Evolutionary conservation across 2,329 filamentous ascomycete species (phyloP).

Genomic region (Nemania serpens): DNA sequence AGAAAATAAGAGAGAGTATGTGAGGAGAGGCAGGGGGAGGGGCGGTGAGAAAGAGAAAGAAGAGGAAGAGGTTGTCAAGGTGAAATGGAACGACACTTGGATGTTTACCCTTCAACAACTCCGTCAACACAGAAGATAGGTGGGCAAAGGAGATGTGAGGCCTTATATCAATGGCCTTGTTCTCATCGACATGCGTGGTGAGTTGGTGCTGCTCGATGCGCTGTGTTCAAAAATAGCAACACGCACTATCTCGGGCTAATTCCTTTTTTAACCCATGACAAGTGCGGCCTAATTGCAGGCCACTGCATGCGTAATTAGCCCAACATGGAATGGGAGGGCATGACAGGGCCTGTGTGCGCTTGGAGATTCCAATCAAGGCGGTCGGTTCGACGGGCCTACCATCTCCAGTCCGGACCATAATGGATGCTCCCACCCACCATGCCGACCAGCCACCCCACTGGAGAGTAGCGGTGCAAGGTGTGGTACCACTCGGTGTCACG

Average conservation of each 20-base stretch:
- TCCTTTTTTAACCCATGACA: slow-evolving; percentile 47
- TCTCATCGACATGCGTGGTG: slow-evolving; percentile 45
- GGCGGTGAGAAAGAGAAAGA: slow-evolving; percentile 39
- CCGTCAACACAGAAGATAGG: slow-evolving; percentile 49
- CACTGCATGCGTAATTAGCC: slow-evolving; percentile 42
- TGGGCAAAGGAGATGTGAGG: slow-evolving; percentile 53
- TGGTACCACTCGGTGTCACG: slow-evolving; percentile 42
- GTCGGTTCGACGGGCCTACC: slow-evolving; percentile 37
- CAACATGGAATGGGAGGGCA: slow-evolving; percentile 36
- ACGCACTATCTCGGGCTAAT: slow-evolving; percentile 44
- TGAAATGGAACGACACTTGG: slow-evolving; percentile 57
- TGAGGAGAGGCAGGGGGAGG: slow-evolving; percentile 43
- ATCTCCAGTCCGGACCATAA: slow-evolving; percentile 37
- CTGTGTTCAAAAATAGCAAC: slow-evolving; percentile 50
- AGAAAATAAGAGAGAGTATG: slow-evolving; percentile 41
- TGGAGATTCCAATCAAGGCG: slow-evolving; percentile 52
- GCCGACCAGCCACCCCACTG: slow-evolving; percentile 40
- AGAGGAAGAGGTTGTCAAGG: slow-evolving; percentile 44
- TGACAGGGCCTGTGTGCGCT: slow-evolving; percentile 48
- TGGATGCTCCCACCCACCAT: slow-evolving; percentile 29
- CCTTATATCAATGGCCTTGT: slow-evolving; percentile 62
- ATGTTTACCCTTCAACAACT: slow-evolving; percentile 51
- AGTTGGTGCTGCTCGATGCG: slow-evolving; percentile 40
- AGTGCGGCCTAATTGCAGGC: slow-evolving; percentile 42
- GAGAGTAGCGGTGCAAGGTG: slow-evolving; percentile 39